Conservation (phyloP, 768 basidiomycete genomes). For the Sarcodon aspratus region DNA sequence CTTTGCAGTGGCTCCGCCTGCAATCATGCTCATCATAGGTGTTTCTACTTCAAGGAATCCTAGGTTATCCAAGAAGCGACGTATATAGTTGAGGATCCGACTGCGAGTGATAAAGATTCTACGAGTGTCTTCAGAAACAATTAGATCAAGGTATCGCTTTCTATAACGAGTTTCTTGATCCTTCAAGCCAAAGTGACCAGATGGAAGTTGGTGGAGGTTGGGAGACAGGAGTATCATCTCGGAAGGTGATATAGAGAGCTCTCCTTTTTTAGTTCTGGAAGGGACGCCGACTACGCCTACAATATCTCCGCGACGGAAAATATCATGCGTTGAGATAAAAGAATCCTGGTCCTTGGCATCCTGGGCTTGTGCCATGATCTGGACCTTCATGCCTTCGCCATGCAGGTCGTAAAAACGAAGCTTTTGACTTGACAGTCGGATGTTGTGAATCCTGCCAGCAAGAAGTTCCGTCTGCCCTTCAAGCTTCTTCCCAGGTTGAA, state of each 20-base stretch:
- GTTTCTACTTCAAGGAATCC: slow-evolving; percentile 99
- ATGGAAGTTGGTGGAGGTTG: slow-evolving; percentile 93
- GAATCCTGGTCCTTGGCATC: slow-evolving; percentile 51
- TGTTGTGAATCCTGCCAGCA: slow-evolving; percentile 88
- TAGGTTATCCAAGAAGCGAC: slow-evolving; percentile 78
- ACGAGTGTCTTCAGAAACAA: slow-evolving; percentile 84
- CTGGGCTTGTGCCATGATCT: slow-evolving; percentile 89
- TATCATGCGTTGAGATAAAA: slow-evolving; percentile 66
- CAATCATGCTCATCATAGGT: slow-evolving; percentile 93
- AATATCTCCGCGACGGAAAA: slow-evolving; percentile 93
- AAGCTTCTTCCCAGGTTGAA: slow-evolving; percentile 56
- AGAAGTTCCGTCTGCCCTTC: slow-evolving; percentile 48
- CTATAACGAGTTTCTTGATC: slow-evolving; percentile 97
- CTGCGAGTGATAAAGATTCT: slow-evolving; percentile 85
- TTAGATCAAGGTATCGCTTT: slow-evolving; percentile 97
- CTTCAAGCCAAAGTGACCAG: slow-evolving; percentile 86
- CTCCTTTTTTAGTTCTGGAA: slow-evolving; percentile 89
- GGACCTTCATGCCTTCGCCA: slow-evolving; percentile 86
- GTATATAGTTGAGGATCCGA: slow-evolving; percentile 85
- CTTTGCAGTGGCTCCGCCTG: slow-evolving; percentile 97
- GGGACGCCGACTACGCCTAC: slow-evolving; percentile 87
- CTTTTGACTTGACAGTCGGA: slow-evolving; percentile 73
- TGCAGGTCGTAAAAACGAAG: slow-evolving; percentile 91
- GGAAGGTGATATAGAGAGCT: slow-evolving; percentile 80
- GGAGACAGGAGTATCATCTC: slow-evolving; percentile 85